A percentile compares a stretch with the other conserved stretches of the same genome.
These are phyloP conservation scores for Saksenaea oblongispora DNA, from an alignment of 371 early-diverging fungal species.

Conservation along the genomic window DNA sequence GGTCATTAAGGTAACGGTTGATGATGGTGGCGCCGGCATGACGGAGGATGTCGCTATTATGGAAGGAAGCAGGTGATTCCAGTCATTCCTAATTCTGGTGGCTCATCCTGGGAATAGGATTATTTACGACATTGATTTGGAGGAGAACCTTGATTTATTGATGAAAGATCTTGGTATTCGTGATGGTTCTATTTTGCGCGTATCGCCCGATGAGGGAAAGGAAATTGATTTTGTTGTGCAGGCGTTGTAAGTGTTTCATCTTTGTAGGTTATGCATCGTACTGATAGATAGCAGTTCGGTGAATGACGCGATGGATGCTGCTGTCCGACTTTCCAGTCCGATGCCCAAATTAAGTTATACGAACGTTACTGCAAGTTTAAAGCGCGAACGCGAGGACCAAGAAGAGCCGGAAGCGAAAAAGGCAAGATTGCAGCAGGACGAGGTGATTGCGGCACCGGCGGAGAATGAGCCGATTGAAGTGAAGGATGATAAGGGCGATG, in stretches of 20 bases:
- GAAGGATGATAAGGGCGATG: conserved; percentile 23
- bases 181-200: conserved; percentile 59
- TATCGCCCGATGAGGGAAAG: conserved; percentile 50
- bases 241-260: conserved; percentile 21
- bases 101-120: conserved; percentile 43
- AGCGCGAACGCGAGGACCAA: conserved; percentile 22
- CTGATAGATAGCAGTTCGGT: background rate
- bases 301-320: conserved; percentile 8
- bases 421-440: conserved; percentile 9
- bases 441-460: background rate
- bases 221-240: conserved; percentile 41
- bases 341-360: conserved; percentile 12
- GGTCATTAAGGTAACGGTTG: conserved; percentile 32
- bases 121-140: conserved; percentile 90
- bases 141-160: conserved; percentile 70
- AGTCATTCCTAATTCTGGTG: background rate
- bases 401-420: conserved; percentile 17
- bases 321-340: conserved; percentile 17
- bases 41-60: conserved; percentile 44
- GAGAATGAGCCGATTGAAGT: conserved; percentile 13
- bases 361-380: background rate
- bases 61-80: conserved; percentile 59
- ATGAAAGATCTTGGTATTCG: conserved; percentile 62
- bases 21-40: conserved; percentile 54
- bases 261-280: background rate